These are phyloP conservation scores for Coleophoma crateriformis DNA, from an alignment of 2,329 filamentous ascomycete genomes.

Conservation along the genomic window DNA sequence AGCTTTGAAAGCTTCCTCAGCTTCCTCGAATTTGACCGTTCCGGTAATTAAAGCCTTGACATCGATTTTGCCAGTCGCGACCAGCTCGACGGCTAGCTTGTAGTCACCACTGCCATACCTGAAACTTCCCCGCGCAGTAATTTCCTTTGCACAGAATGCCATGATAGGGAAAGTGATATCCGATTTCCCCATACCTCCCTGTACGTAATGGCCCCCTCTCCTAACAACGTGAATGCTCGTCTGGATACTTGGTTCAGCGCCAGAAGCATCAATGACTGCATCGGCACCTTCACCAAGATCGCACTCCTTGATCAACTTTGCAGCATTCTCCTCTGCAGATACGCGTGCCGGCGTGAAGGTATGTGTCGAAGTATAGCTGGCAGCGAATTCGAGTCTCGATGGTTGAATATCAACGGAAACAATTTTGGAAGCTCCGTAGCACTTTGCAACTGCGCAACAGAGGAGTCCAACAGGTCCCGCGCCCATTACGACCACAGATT, in stretches of 20 bases:
- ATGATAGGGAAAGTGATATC: conserved; percentile 92
- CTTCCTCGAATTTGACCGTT: conserved; percentile 72
- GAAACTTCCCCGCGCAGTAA: conserved; percentile 83
- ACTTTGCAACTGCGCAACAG: conserved; percentile 77
- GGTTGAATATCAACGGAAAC: conserved; percentile 86
- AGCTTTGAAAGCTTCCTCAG: conserved; percentile 80
- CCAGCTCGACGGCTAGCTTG: conserved; percentile 66
- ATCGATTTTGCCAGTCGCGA: conserved; percentile 66
- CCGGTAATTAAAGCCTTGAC: conserved; percentile 78
- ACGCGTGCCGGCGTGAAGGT: conserved; percentile 59
- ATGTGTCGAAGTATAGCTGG: conserved; percentile 66
- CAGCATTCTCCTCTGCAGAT: conserved; percentile 67
- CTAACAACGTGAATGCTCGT: conserved; percentile 65
- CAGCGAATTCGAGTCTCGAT: conserved; percentile 73
- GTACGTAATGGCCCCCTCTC: conserved; percentile 71
- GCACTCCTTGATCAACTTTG: conserved; percentile 56
- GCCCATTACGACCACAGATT: conserved; percentile 78
- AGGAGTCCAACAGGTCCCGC: conserved; percentile 84
- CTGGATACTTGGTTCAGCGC: conserved; percentile 75
- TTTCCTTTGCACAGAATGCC: conserved; percentile 83
- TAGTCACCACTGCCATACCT: conserved; percentile 88
- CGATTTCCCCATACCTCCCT: conserved; percentile 83
- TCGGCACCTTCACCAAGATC: conserved; percentile 65
- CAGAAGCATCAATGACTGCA: conserved; percentile 74
- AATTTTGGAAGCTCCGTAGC: conserved; percentile 79